Base-by-base conservation (phyloP, 352 stramenopile species). In the Pythium periplocum region DNA sequence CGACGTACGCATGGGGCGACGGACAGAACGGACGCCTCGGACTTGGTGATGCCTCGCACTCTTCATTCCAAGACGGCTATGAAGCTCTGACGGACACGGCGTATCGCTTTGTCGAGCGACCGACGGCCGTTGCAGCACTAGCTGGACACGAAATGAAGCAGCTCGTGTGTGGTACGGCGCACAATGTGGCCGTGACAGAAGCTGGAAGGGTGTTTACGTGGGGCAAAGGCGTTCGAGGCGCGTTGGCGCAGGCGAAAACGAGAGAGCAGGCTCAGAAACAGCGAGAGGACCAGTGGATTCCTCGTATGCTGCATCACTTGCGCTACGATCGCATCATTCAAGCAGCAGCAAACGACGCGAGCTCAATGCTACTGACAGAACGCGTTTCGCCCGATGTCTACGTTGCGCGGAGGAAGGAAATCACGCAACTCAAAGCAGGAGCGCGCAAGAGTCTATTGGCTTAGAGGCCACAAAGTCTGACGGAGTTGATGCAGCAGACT, bases 1-100 rank as follows among this genome's bases (percentile, higher is more conserved):
- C 70, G 4, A 75, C 73, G 0, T 88, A 87, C 47, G 73, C 78
- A 26, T 90, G 80, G 80, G 80, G 80, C 1, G 69, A 76, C 44
- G 75, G 64, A 17, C 61, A 86, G 26, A 81, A 83, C 30, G 80
- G 80, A 2, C 69, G 80, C 0, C 54, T 90, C 0, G 80, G 80
- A 0, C 37, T 88, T 7, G 77, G 77, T n/a, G 38, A 70, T 48
- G 53, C 59, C 5, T 26, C 54, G 3, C 47, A 36, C 8, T 11
- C 48, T 0, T 53, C 57, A 12, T 78, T 86, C 34, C 61, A 68
- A 1, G 75, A 90, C 35, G 80, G 80, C 1, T 88, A 88, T 45
- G 80, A 90, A 37, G 75, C 78, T 43, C 60, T 86, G n/a, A 90
- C 80, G 1, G 78, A 88, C 42, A 69, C 68, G 3, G 56, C 66